Conservation (phyloP, 306 rosid species). For the Quercus rubra region DNA sequence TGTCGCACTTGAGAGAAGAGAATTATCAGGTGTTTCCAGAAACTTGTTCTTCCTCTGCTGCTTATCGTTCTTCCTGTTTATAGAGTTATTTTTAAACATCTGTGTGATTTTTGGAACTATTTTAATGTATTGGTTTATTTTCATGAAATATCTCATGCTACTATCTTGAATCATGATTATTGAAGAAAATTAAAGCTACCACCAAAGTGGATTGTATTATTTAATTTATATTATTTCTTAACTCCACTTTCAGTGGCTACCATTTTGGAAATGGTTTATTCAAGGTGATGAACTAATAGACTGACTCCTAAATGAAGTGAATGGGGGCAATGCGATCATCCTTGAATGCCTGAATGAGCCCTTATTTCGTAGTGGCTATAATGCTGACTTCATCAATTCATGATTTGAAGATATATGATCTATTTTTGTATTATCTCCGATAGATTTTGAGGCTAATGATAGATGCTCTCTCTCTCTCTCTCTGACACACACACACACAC, state of each 20-base stretch:
- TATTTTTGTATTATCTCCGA: background rate
- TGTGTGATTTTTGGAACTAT: background rate
- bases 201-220: background rate
- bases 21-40: conserved; percentile 58
- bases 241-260: conserved; percentile 3
- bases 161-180: background rate
- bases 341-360: background rate
- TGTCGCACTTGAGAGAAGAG: conserved; percentile 82
- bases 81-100: background rate
- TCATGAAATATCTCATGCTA: background rate
- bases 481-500: background rate
- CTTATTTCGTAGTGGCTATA: background rate
- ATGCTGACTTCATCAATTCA: background rate
- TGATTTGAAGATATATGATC: conserved; percentile 5
- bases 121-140: background rate
- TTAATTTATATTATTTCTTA: background rate
- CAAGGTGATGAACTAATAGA: background rate
- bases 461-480: background rate
- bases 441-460: conserved; percentile 6
- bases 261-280: conserved; percentile 20
- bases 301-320: background rate
- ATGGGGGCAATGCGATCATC: conserved; percentile 1
- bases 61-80: background rate
- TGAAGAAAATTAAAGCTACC: background rate
- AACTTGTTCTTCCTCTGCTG: conserved; percentile 6